Conservation (phyloP, 2,329 filamentous ascomycete species). For the Aspergillus fijiensis region DNA sequence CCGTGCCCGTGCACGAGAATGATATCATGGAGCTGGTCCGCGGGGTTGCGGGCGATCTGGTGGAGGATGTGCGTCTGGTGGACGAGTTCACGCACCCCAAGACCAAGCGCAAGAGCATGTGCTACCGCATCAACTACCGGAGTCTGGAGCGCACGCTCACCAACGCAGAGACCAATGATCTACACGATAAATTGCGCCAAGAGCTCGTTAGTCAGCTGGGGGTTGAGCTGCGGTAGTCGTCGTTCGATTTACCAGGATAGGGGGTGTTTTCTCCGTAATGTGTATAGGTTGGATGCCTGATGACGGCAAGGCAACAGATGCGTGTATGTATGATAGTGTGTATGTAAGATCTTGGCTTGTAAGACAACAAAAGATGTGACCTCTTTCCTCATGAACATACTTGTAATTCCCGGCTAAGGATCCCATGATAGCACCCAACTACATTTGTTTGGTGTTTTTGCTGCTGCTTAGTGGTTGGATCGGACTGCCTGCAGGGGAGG, state of each 20-base stretch:
- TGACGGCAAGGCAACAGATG: background rate
- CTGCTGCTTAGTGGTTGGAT: background rate
- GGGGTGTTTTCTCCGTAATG: background rate
- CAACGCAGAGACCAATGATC: conserved; percentile 71
- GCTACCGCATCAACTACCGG: conserved; percentile 91
- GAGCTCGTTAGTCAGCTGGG: conserved; percentile 69
- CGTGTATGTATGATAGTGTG: background rate
- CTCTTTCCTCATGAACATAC: background rate
- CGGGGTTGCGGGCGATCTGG: conserved; percentile 74
- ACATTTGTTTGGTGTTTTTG: background rate
- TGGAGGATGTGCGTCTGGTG: conserved; percentile 81
- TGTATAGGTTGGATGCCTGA: background rate
- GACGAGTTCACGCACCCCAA: conserved; percentile 89
- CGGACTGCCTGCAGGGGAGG: background rate
- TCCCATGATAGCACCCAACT: background rate
- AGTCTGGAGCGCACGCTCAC: conserved; percentile 89
- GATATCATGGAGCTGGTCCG: conserved; percentile 96
- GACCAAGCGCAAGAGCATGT: conserved; percentile 77
- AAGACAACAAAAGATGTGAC: background rate
- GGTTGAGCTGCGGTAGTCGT: conserved; percentile 68
- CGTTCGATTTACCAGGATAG: background rate
- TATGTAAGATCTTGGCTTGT: background rate
- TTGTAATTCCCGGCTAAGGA: background rate
- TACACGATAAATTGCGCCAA: conserved; percentile 68
- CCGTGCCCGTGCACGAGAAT: conserved; percentile 75